These are phyloP conservation scores for Pichiaceae sp. DNA, from an alignment of 1,139 yeast genomes.

Conservation along the genomic window DNA sequence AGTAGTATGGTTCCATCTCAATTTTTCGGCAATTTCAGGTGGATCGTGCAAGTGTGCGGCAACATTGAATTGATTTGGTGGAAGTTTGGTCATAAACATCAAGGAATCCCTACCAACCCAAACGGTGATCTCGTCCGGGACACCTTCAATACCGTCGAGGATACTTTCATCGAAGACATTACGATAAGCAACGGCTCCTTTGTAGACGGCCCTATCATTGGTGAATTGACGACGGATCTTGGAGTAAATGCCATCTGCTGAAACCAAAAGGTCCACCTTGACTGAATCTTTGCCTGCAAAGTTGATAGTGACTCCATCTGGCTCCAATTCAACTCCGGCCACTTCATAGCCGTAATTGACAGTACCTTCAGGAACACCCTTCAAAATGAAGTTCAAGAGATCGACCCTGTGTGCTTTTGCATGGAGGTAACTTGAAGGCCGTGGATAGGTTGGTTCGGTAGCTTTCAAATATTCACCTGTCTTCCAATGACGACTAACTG, in stretches of 20 bases:
- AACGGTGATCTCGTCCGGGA: slow-evolving; percentile 11
- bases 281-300: slow-evolving; percentile 4
- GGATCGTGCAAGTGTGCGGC: slow-evolving; percentile 11
- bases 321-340: slow-evolving; percentile 2
- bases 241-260: slow-evolving; percentile 12
- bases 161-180: slow-evolving; percentile 7
- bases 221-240: slow-evolving; percentile 9
- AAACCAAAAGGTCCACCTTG: slow-evolving; percentile 6
- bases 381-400: slow-evolving; percentile 6
- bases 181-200: slow-evolving; percentile 11
- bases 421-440: slow-evolving; percentile 1
- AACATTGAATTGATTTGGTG: slow-evolving; percentile 12
- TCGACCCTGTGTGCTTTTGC: slow-evolving; percentile 9
- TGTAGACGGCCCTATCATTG: slow-evolving; percentile 5
- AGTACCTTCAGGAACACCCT: slow-evolving; percentile 7
- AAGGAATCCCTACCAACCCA: slow-evolving; percentile 10
- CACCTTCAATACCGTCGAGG: slow-evolving; percentile 5
- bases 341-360: slow-evolving; percentile 7
- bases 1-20: slow-evolving; percentile 10
- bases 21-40: slow-evolving; percentile 5
- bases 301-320: slow-evolving; percentile 2
- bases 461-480: slow-evolving; percentile 7
- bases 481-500: slow-evolving; percentile 9
- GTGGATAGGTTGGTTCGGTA: slow-evolving; percentile 1
- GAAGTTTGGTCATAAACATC: slow-evolving; percentile 10